Evolutionary conservation across 352 stramenopile genomes (phyloP).

Genomic region (Phytophthora agathidicida): DNA sequence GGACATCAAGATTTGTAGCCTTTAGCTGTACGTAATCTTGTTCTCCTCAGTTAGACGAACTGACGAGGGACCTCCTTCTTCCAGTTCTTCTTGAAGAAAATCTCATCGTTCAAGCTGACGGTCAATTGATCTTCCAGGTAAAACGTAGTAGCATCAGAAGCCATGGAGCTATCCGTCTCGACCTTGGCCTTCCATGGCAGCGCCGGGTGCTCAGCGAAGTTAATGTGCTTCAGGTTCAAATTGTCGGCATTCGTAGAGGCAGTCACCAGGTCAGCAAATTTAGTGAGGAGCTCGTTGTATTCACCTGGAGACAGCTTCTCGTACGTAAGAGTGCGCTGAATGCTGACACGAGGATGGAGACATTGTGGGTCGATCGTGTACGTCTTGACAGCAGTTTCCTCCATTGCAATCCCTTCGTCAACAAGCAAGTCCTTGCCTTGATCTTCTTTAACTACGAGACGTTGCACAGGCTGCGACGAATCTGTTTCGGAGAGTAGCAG

Average conservation of each 20-base stretch:
- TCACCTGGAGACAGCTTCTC: constrained; percentile 35
- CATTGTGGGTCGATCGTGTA: constrained; percentile 47
- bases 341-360: constrained; percentile 36
- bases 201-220: constrained; percentile 36
- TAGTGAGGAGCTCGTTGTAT: constrained; percentile 22
- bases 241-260: constrained; percentile 19
- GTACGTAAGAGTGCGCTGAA: constrained; percentile 48
- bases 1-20: no score
- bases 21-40: no score
- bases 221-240: constrained; percentile 23
- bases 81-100: constrained; percentile 53
- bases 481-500: constrained; percentile 48
- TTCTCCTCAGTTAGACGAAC: constrained; percentile 40
- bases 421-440: constrained; percentile 55
- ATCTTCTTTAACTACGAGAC: constrained; percentile 42
- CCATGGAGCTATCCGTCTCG: constrained; percentile 54
- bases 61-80: constrained; percentile 40
- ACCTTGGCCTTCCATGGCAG: constrained; percentile 45
- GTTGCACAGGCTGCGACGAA: constrained; percentile 31
- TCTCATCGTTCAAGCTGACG: constrained; percentile 36
- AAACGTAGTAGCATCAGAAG: constrained; percentile 38
- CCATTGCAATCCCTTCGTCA: constrained; percentile 52
- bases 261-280: constrained; percentile 22
- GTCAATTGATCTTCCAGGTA: constrained; percentile 42
- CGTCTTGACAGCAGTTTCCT: constrained; percentile 49